Conservation (phyloP, 2,329 filamentous ascomycete species). For the Phaeoacremonium minimum region DNA sequence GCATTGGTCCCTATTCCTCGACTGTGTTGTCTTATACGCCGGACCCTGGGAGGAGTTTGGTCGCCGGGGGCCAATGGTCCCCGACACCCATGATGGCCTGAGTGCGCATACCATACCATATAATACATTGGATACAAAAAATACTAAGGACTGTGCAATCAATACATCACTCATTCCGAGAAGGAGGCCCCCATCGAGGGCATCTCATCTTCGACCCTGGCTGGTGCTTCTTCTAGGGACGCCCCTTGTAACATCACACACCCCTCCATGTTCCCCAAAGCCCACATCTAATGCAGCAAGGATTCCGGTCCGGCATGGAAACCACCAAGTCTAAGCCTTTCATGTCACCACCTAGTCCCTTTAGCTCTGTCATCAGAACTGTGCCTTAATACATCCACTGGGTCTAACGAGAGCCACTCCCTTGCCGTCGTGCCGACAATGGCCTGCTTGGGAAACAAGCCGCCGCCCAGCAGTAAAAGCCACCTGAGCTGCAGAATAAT, state of each 20-base stretch:
- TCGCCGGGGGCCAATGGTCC: not conserved
- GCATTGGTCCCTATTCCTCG: too few species aligned
- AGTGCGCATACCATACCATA: slow-evolving; percentile 3
- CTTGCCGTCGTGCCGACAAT: not conserved
- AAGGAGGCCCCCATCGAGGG: not conserved
- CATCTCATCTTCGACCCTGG: not conserved
- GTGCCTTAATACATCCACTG: not conserved
- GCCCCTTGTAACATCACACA: not conserved
- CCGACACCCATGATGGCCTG: not conserved
- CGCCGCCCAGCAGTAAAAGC: not conserved
- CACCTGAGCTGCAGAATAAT: too few species aligned
- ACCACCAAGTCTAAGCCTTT: not conserved
- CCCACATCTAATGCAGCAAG: not conserved
- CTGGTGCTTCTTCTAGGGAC: not conserved
- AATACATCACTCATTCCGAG: too few species aligned
- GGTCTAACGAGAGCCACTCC: not conserved
- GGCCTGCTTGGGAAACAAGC: not conserved
- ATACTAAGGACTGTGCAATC: too few species aligned
- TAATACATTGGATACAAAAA: not conserved
- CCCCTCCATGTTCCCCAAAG: not conserved
- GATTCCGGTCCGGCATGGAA: not conserved
- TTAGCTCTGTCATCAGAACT: not conserved
- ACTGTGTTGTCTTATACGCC: too few species aligned
- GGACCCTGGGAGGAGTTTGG: too few species aligned
- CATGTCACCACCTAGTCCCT: not conserved